Evolutionary conservation across 805 yeast species (phyloP).

Genomic region (Metschnikowia vanudenii): DNA sequence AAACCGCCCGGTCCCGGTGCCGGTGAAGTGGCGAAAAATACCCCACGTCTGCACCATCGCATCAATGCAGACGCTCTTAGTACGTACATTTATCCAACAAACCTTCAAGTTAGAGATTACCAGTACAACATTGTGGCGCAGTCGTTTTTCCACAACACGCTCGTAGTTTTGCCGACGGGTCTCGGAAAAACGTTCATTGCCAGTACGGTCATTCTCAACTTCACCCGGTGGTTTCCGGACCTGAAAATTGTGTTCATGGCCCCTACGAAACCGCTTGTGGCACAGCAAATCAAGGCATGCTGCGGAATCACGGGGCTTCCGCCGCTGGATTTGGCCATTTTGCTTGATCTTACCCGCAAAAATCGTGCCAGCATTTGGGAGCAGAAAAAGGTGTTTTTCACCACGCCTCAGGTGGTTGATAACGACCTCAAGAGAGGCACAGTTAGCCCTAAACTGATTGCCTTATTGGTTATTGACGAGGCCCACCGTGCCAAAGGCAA

Average conservation of each 20-base stretch:
- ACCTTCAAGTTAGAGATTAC: slow-evolving; percentile 80
- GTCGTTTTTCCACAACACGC: slow-evolving; percentile 67
- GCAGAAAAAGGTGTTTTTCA: slow-evolving; percentile 74
- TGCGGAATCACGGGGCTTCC: slow-evolving; percentile 84
- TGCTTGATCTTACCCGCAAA: slow-evolving; percentile 55
- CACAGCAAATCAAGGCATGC: slow-evolving; percentile 95
- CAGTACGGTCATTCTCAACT: slow-evolving; percentile 88
- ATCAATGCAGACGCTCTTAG: slow-evolving; percentile 10
- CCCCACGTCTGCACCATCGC: slow-evolving; percentile 11
- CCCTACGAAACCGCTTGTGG: slow-evolving; percentile 93
- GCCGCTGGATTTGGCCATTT: slow-evolving; percentile 69
- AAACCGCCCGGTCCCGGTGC: background rate
- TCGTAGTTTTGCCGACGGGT: slow-evolving; percentile 96
- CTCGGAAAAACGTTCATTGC: slow-evolving; percentile 97
- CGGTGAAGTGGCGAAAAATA: background rate
- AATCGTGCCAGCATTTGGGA: slow-evolving; percentile 80
- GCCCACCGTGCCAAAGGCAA: slow-evolving; percentile 93
- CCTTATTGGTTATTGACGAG: slow-evolving; percentile 84
- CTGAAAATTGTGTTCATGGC: slow-evolving; percentile 92
- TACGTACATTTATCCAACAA: slow-evolving; percentile 81
- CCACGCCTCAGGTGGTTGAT: slow-evolving; percentile 96
- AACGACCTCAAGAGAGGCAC: slow-evolving; percentile 78
- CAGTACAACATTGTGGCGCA: slow-evolving; percentile 76
- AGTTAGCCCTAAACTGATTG: slow-evolving; percentile 71
- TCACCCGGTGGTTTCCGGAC: slow-evolving; percentile 74